Conservation (phyloP, 768 basidiomycete species). For the Termitomyces eurrhizus region DNA sequence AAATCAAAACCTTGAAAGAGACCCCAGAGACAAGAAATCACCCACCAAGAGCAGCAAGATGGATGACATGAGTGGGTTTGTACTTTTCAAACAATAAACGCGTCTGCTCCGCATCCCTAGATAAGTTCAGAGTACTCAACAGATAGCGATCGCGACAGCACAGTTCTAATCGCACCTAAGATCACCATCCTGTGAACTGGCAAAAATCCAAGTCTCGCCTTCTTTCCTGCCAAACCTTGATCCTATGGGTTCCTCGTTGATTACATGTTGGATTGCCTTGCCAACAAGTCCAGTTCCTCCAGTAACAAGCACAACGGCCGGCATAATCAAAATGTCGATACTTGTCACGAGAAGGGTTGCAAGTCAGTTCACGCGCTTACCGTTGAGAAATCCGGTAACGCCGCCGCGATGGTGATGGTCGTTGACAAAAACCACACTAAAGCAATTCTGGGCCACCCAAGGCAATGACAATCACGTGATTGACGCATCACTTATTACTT, state of each 20-base stretch:
- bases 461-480: conserved; percentile 11
- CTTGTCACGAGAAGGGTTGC: background rate
- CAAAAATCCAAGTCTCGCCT: conserved; percentile 87
- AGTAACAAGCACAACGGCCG: conserved; percentile 69
- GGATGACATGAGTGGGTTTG: conserved; percentile 94
- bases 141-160: conserved; percentile 1
- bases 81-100: conserved; percentile 80
- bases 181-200: conserved; percentile 76
- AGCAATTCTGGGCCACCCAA: background rate
- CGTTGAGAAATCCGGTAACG: background rate
- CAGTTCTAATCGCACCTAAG: conserved; percentile 49
- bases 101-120: conserved; percentile 69
- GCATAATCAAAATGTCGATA: conserved; percentile 21
- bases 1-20: conserved; percentile 2
- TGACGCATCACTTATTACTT: background rate
- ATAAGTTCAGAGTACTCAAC: background rate
- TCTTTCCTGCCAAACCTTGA: conserved; percentile 73
- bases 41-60: conserved; percentile 90
- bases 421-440: background rate
- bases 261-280: conserved; percentile 73
- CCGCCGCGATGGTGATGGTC: background rate
- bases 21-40: background rate
- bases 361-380: background rate
- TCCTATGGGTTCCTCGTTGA: conserved; percentile 74
- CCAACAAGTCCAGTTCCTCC: conserved; percentile 88